These are phyloP conservation scores for Vinca major DNA, from an alignment of 305 asterid species.

Conservation along the genomic window DNA sequence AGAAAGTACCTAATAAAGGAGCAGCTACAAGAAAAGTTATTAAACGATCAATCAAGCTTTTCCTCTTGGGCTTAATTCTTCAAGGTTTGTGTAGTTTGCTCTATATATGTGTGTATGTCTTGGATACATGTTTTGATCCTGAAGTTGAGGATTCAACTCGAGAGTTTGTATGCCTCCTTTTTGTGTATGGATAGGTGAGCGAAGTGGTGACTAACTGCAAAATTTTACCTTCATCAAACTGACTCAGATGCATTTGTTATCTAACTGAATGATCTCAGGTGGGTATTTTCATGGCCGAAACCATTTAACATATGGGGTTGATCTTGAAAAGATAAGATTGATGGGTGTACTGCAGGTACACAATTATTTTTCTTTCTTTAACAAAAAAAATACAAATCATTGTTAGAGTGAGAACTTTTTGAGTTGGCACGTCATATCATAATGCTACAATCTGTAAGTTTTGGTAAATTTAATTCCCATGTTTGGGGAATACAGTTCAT, in stretches of 20 bases:
- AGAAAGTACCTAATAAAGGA: constrained; percentile 47
- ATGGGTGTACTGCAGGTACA: constrained; percentile 89
- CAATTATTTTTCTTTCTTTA: constrained; percentile 7
- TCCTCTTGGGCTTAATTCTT: constrained; percentile 60
- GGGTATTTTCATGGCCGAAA: constrained; percentile 75
- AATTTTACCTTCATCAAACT: not conserved
- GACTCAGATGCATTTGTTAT: not conserved
- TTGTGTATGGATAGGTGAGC: not conserved
- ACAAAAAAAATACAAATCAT: not conserved
- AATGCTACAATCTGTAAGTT: not conserved
- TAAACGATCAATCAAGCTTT: constrained; percentile 51
- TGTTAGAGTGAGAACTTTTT: too few relatives aligned
- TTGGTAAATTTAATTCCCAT: not conserved
- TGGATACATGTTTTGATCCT: not conserved
- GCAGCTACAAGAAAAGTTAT: constrained; percentile 64
- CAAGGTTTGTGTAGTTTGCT: constrained; percentile 46
- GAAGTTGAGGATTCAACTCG: not conserved
- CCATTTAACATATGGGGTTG: constrained; percentile 66
- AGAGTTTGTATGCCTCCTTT: not conserved
- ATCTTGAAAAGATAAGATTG: constrained; percentile 51
- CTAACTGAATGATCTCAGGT: constrained; percentile 33
- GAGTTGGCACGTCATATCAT: not conserved
- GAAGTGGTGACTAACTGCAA: not conserved
- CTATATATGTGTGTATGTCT: not conserved
- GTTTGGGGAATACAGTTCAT: not conserved